Conservation (phyloP, 106 monocot genomes). For the Iris macrosiphon region DNA sequence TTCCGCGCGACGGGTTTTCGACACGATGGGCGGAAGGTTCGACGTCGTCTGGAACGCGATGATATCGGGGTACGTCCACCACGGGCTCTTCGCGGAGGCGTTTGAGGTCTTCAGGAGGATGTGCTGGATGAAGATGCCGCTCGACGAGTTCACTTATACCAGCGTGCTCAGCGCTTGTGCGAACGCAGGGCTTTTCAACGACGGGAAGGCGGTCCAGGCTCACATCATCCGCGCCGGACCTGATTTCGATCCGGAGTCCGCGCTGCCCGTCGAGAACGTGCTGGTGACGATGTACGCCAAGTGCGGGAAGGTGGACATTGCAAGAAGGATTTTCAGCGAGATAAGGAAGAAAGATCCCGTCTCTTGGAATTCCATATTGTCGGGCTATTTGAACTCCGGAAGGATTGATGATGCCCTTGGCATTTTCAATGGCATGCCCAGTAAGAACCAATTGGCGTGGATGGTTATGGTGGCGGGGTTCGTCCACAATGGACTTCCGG, state of each 20-base stretch:
- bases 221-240: slow-evolving; percentile 45
- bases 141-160: slow-evolving; percentile 88
- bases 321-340: slow-evolving; percentile 47
- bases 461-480: slow-evolving; percentile 86
- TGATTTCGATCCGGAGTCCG: slow-evolving; percentile 30
- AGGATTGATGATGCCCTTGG: slow-evolving; percentile 33
- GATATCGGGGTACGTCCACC: slow-evolving; percentile 89
- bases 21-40: slow-evolving; percentile 49
- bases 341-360: slow-evolving; percentile 64
- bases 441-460: slow-evolving; percentile 60
- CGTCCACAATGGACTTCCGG: slow-evolving; percentile 62
- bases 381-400: slow-evolving; percentile 50
- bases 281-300: slow-evolving; percentile 73
- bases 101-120: slow-evolving; percentile 72
- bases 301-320: slow-evolving; percentile 38
- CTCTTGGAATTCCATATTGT: slow-evolving; percentile 90
- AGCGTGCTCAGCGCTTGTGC: slow-evolving; percentile 81
- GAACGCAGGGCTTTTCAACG: slow-evolving; percentile 34
- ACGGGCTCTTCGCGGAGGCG: slow-evolving; percentile 48
- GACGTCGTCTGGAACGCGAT: slow-evolving; percentile 95
- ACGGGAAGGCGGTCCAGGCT: slow-evolving; percentile 75
- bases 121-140: slow-evolving; percentile 25
- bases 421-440: slow-evolving; percentile 54
- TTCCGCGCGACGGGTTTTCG: slow-evolving; percentile 49
- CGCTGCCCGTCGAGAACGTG: slow-evolving; percentile 63